Base-by-base conservation (phyloP, 352 stramenopile species). In the Phytopythium cucurbitacearum region DNA sequence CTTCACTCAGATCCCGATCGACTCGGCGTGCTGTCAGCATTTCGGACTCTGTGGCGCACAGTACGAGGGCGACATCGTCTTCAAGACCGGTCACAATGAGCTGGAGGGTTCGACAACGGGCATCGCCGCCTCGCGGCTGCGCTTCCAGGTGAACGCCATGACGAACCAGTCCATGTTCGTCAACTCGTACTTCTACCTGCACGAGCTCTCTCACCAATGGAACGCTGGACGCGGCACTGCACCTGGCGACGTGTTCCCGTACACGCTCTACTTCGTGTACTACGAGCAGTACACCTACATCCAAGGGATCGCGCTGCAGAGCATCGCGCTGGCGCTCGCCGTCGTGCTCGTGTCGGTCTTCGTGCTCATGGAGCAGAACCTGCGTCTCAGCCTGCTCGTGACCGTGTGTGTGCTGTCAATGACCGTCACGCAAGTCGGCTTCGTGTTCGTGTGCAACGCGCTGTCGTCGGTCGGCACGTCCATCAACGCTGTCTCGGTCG, bases 281-380 rank as follows among this genome's bases (percentile, higher is more conserved):
- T 95, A 96, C 59, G 89, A 97, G 53, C 89, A 97, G 65, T 97
- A 96, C 71, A 80, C 76, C 47, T 95, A 91, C 58, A 97, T 97
- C 57, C 85, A 96, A 54, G 88, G 88, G 34, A 69, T 96, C 5
- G 88, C 86, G 15, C 53, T 97, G 36, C 81, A 95, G 57, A 95
- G 86, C 61, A 66, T 97, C 5, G 45, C 93, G 12, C 64, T 97
- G 12, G 85, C 86, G 6, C 52, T 97, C 33, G 69, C 77, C 34
- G 84, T 92, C 5, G 85, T 96, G 10, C 90, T 94, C 60, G 54
- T 82, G 12, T 75, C 71, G 7, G 73, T 95, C 3, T 85, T 82
- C n/a, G 51, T 94, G 37, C 71, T 97, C 9, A 87, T 91, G 74
- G 61, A 89, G 40, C 61, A 64, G 58, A 83, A 80, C 51, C 39